Percentiles rank a stretch among this genome's conserved stretches.
These are phyloP conservation scores for Furcasterigmium furcatum DNA, from an alignment of 2,329 filamentous ascomycete genomes.

Conservation along the genomic window DNA sequence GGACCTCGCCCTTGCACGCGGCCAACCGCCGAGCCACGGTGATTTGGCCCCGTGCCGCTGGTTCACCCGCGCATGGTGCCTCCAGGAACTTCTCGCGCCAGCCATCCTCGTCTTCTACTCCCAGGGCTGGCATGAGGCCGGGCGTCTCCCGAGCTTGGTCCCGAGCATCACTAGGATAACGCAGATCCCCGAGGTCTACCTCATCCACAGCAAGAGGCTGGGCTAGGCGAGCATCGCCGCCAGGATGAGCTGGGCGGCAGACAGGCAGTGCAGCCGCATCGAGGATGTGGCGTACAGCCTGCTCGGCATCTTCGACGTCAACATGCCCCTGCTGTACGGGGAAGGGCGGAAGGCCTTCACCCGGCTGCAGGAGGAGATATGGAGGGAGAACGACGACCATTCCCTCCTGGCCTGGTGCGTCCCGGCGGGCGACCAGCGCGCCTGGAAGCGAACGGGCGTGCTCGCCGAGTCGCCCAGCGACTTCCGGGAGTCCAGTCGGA, in stretches of 20 bases:
- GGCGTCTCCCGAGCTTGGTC: slow-evolving; percentile 3
- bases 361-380: slow-evolving; percentile 16
- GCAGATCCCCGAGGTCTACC: slow-evolving; percentile 14
- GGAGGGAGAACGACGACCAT: slow-evolving; percentile 28
- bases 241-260: slow-evolving; percentile 26
- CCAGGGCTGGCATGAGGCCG: slow-evolving; percentile 7
- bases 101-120: slow-evolving; percentile 11
- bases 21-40: too few species aligned
- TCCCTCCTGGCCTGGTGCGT: slow-evolving; percentile 25
- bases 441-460: not conserved
- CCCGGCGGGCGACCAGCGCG: slow-evolving; percentile 1
- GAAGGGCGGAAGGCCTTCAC: slow-evolving; percentile 21
- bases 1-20: not conserved
- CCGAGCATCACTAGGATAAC: slow-evolving; percentile 21
- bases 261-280: slow-evolving; percentile 15
- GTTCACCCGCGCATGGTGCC: slow-evolving; percentile 13
- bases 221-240: slow-evolving; percentile 10
- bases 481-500: not conserved
- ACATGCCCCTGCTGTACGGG: slow-evolving; percentile 27
- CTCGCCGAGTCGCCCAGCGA: not conserved
- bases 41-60: not conserved
- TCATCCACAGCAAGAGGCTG: slow-evolving; percentile 3
- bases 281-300: slow-evolving; percentile 28
- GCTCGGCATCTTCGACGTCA: slow-evolving; percentile 25
- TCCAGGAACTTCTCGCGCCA: slow-evolving; percentile 8